phyloP scores from a whole-genome alignment of 306 rosid species.

The Gleditsia sinensis region DNA sequence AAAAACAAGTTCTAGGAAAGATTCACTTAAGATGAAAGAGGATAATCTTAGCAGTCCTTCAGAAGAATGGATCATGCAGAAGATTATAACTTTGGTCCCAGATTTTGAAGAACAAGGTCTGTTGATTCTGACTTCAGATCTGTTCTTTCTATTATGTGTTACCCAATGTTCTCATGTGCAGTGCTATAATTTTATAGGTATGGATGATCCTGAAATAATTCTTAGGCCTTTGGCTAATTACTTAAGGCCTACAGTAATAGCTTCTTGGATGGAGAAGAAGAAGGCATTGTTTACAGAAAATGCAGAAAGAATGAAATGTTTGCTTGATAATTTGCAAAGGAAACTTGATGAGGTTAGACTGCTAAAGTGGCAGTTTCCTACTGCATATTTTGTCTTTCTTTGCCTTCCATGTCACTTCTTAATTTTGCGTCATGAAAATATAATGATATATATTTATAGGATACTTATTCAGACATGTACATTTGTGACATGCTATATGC shows the following conservation, averaged over 20 bases:
- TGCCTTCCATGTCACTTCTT: neutral
- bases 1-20: slow-evolving; percentile 72
- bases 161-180: slow-evolving; percentile 39
- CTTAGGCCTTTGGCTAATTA: slow-evolving; percentile 71
- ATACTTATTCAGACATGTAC: too few relatives aligned
- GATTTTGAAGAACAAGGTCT: slow-evolving; percentile 93
- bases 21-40: slow-evolving; percentile 65
- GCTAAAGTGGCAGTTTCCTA: slow-evolving; percentile 23
- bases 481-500: too few relatives aligned
- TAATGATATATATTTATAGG: neutral
- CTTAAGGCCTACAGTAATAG: slow-evolving; percentile 75
- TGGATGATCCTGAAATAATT: slow-evolving; percentile 72
- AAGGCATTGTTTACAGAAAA: slow-evolving; percentile 78
- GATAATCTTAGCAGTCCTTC: slow-evolving; percentile 69
- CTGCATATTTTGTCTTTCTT: slow-evolving; percentile 12
- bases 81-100: slow-evolving; percentile 65
- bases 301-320: slow-evolving; percentile 66
- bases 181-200: slow-evolving; percentile 55
- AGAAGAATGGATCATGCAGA: slow-evolving; percentile 90
- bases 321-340: slow-evolving; percentile 85
- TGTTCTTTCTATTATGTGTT: slow-evolving; percentile 31
- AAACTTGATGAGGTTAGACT: slow-evolving; percentile 88
- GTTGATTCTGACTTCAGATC: slow-evolving; percentile 39
- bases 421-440: neutral
- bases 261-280: slow-evolving; percentile 83